Conservation (phyloP, 495 filamentous ascomycete genomes). For the Penicillium bovifimosum region DNA sequence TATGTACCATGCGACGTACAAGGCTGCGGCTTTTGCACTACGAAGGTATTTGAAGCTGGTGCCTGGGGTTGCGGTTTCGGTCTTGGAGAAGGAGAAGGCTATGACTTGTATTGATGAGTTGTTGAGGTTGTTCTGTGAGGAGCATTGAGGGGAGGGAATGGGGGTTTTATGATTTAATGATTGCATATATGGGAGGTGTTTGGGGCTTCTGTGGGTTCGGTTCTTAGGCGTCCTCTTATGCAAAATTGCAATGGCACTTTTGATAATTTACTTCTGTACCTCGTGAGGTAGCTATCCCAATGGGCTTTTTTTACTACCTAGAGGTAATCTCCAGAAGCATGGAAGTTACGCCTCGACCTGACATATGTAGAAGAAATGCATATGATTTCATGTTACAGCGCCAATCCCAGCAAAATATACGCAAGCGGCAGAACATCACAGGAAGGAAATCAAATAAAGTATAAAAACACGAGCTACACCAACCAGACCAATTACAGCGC, state of each 20-base stretch:
- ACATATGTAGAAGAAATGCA: background rate
- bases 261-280: too few species aligned
- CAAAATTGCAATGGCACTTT: background rate
- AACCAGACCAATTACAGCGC: slow-evolving; percentile 53
- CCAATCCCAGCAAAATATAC: slow-evolving; percentile 11
- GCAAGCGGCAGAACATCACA: slow-evolving; percentile 10
- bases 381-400: slow-evolving; percentile 17
- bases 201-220: background rate
- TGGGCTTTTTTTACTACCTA: too few species aligned
- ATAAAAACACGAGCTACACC: slow-evolving; percentile 13
- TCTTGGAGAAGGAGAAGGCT: slow-evolving; percentile 39
- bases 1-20: slow-evolving; percentile 62
- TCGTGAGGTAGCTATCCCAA: too few species aligned
- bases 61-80: slow-evolving; percentile 14
- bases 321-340: too few species aligned
- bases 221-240: background rate
- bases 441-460: slow-evolving; percentile 16
- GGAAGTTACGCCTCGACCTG: background rate
- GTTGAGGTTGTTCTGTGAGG: slow-evolving; percentile 41
- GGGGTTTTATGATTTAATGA: slow-evolving; percentile 18
- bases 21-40: slow-evolving; percentile 54
- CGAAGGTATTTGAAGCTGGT: slow-evolving; percentile 41
- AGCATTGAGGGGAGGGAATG: slow-evolving; percentile 22
- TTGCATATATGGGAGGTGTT: slow-evolving; percentile 2
- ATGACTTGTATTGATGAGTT: slow-evolving; percentile 45